These are phyloP conservation scores for Dinochytrium kinnereticum DNA, from an alignment of 371 early-diverging fungal species.

Conservation along the genomic window DNA sequence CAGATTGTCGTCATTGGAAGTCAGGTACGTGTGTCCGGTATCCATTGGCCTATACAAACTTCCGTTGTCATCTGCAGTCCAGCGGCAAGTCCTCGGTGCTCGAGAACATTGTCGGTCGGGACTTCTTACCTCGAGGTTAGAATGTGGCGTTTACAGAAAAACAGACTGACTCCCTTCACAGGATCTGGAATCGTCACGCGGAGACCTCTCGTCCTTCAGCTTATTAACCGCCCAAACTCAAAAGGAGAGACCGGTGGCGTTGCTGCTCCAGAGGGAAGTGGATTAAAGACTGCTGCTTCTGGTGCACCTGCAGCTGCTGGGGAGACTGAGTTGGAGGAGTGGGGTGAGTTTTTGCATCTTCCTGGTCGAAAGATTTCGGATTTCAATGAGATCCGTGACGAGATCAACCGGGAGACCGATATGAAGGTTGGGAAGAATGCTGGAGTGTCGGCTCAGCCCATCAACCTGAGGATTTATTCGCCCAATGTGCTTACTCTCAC, in stretches of 20 bases:
- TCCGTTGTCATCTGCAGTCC: slow-evolving; percentile 68
- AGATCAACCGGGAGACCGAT: slow-evolving; percentile 91
- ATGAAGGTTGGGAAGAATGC: slow-evolving; percentile 73
- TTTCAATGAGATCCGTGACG: slow-evolving; percentile 93
- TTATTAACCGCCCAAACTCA: slow-evolving; percentile 83
- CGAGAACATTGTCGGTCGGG: slow-evolving; percentile 98
- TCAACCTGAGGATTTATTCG: slow-evolving; percentile 94
- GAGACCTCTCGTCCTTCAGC: slow-evolving; percentile 93
- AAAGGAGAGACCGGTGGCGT: slow-evolving; percentile 53
- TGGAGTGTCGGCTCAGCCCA: slow-evolving; percentile 90
- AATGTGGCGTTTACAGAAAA: slow-evolving; percentile 14
- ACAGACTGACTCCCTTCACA: slow-evolving; percentile 27
- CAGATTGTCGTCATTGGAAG: slow-evolving; percentile 95
- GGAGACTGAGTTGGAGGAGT: slow-evolving; percentile 79
- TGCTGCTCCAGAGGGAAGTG: slow-evolving; percentile 43
- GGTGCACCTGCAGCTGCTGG: slow-evolving; percentile 24
- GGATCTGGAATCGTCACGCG: slow-evolving; percentile 93
- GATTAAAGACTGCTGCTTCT: slow-evolving; percentile 33
- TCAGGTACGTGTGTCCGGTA: slow-evolving; percentile 35
- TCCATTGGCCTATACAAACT: too few relatives aligned
- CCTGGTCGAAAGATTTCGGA: slow-evolving; percentile 91
- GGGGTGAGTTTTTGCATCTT: slow-evolving; percentile 96
- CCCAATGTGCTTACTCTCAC: slow-evolving; percentile 97
- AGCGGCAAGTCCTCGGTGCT: slow-evolving; percentile 99
- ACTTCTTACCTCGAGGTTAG: slow-evolving; percentile 95